Evolutionary conservation across 2,329 filamentous ascomycete genomes (phyloP), one percentile per base, ranked within the genome.

Genomic region (Sporothrix phasma): DNA sequence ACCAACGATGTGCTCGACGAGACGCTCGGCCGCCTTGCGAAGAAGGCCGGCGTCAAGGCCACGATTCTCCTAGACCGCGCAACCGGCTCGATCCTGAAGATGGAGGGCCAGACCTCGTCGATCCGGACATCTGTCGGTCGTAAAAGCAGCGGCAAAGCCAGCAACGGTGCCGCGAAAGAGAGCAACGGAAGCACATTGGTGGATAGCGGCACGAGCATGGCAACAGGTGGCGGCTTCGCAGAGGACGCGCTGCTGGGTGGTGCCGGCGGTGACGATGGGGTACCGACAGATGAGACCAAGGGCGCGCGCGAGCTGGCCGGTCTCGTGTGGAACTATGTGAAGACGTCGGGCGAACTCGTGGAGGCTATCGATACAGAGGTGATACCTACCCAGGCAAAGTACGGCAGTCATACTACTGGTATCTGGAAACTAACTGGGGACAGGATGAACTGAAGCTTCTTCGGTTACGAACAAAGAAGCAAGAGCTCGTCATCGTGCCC

Each of bases 401-500:
- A 11, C 24, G 17, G 17, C n/a, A 15, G n/a, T 7, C 22, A 22
- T 19, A n/a, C 2, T 5, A 17, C 34, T 3, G 41, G 24, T n/a
- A 41, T 10, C 1, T 22, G 26, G 29, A 51, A 37, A 43, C 41
- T 11, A 11, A 45, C 43, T 31, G 41, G 2, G 19, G 34, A 24
- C 67, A 88, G 81, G 90, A 94, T 70, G 89, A 92, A 72, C 76
- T 92, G 67, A 91, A 87, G 75, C 78, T 94, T 56, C 75, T 94
- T 61, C 81, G 89, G 67, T 73, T 95, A 68, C 83, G 90, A 68
- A 93, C 89, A n/a, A 91, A 87, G 78, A 92, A 89, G 74, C 88
- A 92, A 70, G 90, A 95, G 74, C 77, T 94, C 67, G 88, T 94
- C 65, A 90, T 94, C 71, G 88, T 93, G 22, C 89, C 89, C 74